Base-by-base conservation (phyloP, 495 filamentous ascomycete species). In the Penicillium turbatum region DNA sequence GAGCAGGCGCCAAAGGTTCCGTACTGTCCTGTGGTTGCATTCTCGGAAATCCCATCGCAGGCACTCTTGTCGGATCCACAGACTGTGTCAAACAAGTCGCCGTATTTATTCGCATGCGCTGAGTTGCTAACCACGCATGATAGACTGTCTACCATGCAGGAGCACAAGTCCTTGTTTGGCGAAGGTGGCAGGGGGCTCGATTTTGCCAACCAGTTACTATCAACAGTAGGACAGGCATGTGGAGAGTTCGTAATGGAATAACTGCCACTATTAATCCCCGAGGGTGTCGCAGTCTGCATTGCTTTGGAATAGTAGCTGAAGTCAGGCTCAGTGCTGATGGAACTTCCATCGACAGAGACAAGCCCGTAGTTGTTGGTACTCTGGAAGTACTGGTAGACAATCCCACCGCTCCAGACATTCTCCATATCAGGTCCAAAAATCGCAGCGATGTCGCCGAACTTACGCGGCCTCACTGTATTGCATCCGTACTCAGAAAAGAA, bases 401-500 rank as follows among this genome's bases (percentile, higher is more conserved):
- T 92, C 61, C 92, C 92, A 61, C 92, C 92, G 42, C 87, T 92
- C 82, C 88, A 91, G 47, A 95, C 87, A 16, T 61, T 60, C n/a
- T 82, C 83, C 92, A 97, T 97, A 36, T 91, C 62, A 9, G 72
- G 46, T 11, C 87, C 86, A 70, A 88, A 97, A 3, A 97, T 79
- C 44, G 87, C 82, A 13, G 71, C 71, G 9, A 95, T 90, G 60
- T 97, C 92, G 42, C 86, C 81, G 74, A 92, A 97, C 51, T 79
- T 73, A 65, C 92, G 90, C 19, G 85, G 87, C 31, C 78, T 74
- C 27, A 83, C 83, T 12, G 77, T 73, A 73, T 95, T 96, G 81
- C 92, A 97, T 44, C 92, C 92, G 69, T 97, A 97, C 70, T 97
- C 92, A 47, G 92, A 92, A 68, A 97, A 96, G 81, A 97, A 97